Evolutionary conservation across 768 basidiomycete genomes (phyloP).

Genomic region (Brasilioporus rufonigricans): DNA sequence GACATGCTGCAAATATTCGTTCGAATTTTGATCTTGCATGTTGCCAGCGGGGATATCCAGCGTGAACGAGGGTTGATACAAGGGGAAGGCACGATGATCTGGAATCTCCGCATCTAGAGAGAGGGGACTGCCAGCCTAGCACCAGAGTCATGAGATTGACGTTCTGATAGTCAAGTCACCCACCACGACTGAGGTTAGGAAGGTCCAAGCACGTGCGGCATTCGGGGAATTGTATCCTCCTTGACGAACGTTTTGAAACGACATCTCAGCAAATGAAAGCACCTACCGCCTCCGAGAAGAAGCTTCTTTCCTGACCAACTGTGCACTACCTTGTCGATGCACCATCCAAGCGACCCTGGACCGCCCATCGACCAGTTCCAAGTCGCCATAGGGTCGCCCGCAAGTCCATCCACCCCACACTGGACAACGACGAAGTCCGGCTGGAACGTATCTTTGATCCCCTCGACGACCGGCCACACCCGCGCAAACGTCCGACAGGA

Average conservation of each 20-base stretch:
- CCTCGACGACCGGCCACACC: constrained; percentile 65
- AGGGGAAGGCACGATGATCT: constrained; percentile 68
- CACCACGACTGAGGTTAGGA: constrained; percentile 74
- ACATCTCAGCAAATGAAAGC: background rate
- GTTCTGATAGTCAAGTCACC: constrained; percentile 25
- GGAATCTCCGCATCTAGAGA: constrained; percentile 66
- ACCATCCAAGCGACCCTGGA: constrained; percentile 70
- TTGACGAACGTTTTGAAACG: constrained; percentile 23
- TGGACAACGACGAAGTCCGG: constrained; percentile 84
- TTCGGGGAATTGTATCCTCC: constrained; percentile 87
- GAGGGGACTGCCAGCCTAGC: constrained; percentile 54
- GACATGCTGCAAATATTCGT: constrained; percentile 50
- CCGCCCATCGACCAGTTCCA: constrained; percentile 69
- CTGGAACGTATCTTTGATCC: constrained; percentile 53
- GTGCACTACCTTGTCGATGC: constrained; percentile 47
- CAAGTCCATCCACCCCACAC: constrained; percentile 84
- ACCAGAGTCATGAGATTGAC: background rate
- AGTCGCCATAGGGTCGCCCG: constrained; percentile 75
- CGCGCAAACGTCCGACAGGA: constrained; percentile 57
- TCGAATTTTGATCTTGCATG: constrained; percentile 70
- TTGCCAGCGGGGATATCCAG: constrained; percentile 73
- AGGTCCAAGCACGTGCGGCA: constrained; percentile 84
- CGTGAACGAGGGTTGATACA: constrained; percentile 79
- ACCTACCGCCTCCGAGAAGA: constrained; percentile 72
- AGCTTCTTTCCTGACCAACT: constrained; percentile 61